Evolutionary conservation across 441 rosid species (phyloP).

Genomic region (Populus trichocarpa): DNA sequence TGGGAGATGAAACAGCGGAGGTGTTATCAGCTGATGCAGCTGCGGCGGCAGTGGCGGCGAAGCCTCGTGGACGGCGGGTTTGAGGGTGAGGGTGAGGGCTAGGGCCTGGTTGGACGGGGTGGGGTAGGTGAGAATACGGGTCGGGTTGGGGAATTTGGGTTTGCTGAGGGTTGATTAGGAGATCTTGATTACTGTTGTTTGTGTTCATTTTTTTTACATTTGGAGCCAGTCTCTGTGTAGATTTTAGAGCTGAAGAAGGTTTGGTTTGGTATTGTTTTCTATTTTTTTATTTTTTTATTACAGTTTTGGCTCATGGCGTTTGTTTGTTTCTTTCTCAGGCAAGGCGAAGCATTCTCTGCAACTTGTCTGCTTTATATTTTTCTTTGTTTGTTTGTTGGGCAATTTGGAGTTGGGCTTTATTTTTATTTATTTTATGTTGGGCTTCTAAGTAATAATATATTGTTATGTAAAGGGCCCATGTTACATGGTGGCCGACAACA

Average conservation of each 20-base stretch:
- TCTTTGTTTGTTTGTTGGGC: too few species aligned
- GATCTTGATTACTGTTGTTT: slow-evolving; percentile 10
- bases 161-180: slow-evolving; percentile 9
- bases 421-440: background rate
- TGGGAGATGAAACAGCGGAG: slow-evolving; percentile 20
- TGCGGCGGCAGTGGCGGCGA: slow-evolving; percentile 64
- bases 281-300: too few species aligned
- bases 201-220: slow-evolving; percentile 18
- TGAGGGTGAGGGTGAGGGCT: slow-evolving; percentile 36
- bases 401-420: background rate
- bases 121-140: slow-evolving; percentile 23
- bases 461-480: background rate
- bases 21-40: slow-evolving; percentile 28
- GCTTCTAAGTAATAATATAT: background rate
- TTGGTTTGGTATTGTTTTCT: too few species aligned
- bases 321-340: background rate
- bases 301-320: background rate
- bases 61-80: slow-evolving; percentile 83
- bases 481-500: background rate
- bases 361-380: background rate
- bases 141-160: slow-evolving; percentile 15
- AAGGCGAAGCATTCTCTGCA: background rate
- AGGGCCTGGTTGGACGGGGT: slow-evolving; percentile 21
- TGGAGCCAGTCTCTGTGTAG: background rate
- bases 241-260: background rate